A percentile compares a stretch with the other conserved stretches of the same genome.
Evolutionary conservation across 495 filamentous ascomycete genomes (phyloP).

Genomic region (Rostrohypoxylon terebratum): DNA sequence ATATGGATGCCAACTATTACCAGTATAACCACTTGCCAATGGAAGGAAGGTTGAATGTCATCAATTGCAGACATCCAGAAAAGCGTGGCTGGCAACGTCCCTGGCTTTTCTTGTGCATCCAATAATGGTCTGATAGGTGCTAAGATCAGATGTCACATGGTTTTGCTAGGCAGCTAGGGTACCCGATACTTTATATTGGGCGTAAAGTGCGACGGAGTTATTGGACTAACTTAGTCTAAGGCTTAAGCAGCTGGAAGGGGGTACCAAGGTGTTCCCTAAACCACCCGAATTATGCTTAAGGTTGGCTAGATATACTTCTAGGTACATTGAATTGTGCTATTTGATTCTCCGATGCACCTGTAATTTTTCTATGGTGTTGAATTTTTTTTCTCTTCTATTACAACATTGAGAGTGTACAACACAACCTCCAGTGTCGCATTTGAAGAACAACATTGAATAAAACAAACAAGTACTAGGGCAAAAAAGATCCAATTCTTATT

Average conservation of each 20-base stretch:
- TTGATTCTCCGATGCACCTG: neutral
- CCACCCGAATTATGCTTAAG: constrained; percentile 30
- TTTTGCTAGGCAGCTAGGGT: constrained; percentile 12
- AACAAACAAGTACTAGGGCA: neutral
- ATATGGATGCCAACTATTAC: constrained; percentile 4
- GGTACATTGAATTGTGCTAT: neutral
- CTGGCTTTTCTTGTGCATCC: neutral
- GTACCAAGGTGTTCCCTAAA: constrained; percentile 35
- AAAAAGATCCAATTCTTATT: neutral
- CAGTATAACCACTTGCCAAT: neutral
- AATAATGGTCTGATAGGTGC: constrained; percentile 32
- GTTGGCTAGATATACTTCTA: constrained; percentile 15
- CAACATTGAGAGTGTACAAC: neutral
- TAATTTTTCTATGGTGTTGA: neutral
- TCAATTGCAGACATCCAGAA: neutral
- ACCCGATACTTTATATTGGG: constrained; percentile 15
- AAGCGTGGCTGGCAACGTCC: constrained; percentile 22
- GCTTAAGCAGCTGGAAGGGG: neutral
- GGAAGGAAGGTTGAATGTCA: neutral
- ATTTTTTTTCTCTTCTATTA: neutral
- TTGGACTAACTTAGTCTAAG: too few relatives aligned
- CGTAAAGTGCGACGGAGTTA: neutral
- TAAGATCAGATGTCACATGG: constrained; percentile 37
- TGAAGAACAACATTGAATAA: constrained; percentile 4
- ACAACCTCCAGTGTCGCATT: constrained; percentile 3